Conservation (phyloP, 2,329 filamentous ascomycete genomes). For the Ophiostoma angusticollis region DNA sequence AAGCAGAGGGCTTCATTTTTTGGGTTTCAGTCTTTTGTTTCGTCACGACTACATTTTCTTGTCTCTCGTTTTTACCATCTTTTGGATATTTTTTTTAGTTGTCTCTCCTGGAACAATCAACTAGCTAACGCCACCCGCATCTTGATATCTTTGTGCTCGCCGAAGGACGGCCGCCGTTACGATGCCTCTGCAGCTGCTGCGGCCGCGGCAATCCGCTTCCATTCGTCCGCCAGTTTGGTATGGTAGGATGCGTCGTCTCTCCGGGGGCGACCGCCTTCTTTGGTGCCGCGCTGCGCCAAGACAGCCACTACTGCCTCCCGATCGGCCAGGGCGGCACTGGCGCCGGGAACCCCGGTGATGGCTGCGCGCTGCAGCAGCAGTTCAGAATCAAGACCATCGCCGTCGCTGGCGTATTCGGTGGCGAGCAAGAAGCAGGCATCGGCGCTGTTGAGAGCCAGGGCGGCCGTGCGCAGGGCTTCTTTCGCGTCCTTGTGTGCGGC, state of each 20-base stretch:
- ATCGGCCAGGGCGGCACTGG: conserved; percentile 11
- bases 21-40: too few relatives aligned
- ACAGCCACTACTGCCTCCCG: too few relatives aligned
- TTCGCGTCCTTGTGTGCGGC: conserved; percentile 6
- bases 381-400: conserved; percentile 1
- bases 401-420: conserved; percentile 14
- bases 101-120: too few relatives aligned
- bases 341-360: conserved; percentile 17
- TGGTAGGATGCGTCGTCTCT: conserved; percentile 2
- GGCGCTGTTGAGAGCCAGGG: conserved; percentile 21
- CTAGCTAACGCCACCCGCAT: too few relatives aligned
- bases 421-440: conserved; percentile 18
- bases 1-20: too few relatives aligned
- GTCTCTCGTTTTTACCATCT: too few relatives aligned
- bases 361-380: conserved; percentile 19
- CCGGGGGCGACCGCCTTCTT: conserved; percentile 3
- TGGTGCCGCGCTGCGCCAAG: too few relatives aligned
- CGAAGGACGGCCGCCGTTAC: too few relatives aligned
- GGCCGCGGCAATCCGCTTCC: conserved; percentile 14
- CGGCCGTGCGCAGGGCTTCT: conserved; percentile 18
- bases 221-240: conserved; percentile 18
- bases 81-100: too few relatives aligned
- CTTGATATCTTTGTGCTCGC: too few relatives aligned
- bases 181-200: background rate
- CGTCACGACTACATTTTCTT: too few relatives aligned